Evolutionary conservation across 2,329 filamentous ascomycete species (phyloP), one percentile per base, ranked within the genome.

Genomic region (Claviceps monticola): DNA sequence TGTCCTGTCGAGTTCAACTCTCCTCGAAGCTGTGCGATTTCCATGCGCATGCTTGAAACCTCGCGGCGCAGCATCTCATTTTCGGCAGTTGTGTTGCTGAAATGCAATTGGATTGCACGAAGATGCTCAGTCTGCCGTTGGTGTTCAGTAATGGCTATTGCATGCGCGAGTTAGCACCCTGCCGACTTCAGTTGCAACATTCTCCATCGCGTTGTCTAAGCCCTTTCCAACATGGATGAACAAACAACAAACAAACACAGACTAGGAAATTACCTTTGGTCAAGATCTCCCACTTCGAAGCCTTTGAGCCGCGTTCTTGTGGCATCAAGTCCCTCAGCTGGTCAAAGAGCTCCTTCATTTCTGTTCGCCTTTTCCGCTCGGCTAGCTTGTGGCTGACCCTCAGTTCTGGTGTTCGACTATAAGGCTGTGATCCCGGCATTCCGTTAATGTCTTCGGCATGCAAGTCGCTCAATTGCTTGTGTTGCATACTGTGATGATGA

Each of bases 301-400:
- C 87, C 64, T 93, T 94, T 23, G 84, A 84, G 1, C 87, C 87
- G 16, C 87, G 80, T 60, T 88, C 86, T 58, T 88, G 84, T 1
- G 86, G 86, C 69, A 91, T 83, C 39, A 88, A 73, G 57, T 86
- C 83, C 58, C 88, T 80, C 8, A 93, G 70, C 59, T 88, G 83
- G 57, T 93, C 87, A 61, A 93, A 93, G 0, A 93, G 70, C 60
- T 87, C 83, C 69, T 93, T 93, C 87, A 93, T 93, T 64, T 93
- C 87, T 8, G 86, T 90, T 55, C 87, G 74, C 41, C 87, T 78
- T 70, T 93, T 93, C 39, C 87, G 76, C 67, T 93, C 87, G 0
- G 87, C 87, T 52, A 93, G 76, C 66, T 93, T 93, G 68, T 93
- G 87, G 62, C 86, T 91, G 48, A 91, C 79, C 21, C 87, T 79